phyloP scores from a whole-genome alignment of 164 flowering plant species.

The Euptelea pleiosperma region DNA sequence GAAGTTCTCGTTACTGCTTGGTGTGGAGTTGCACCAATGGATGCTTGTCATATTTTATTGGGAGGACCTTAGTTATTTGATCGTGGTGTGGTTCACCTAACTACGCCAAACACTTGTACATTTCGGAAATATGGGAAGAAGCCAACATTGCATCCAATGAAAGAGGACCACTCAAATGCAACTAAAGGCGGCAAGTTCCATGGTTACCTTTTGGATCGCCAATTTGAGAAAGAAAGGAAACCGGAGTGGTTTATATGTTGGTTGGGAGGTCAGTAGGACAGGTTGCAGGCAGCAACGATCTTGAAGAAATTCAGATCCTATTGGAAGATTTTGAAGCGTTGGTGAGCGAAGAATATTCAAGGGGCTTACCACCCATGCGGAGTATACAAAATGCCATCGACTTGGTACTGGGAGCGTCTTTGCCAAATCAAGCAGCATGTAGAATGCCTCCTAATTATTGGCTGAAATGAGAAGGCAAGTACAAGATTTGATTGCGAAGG shows the following conservation, averaged over 20 bases:
- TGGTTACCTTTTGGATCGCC: not conserved
- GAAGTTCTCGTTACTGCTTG: not conserved
- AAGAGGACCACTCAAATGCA: not conserved
- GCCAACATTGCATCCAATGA: not conserved
- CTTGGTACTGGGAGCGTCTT: not conserved
- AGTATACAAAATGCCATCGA: constrained; percentile 9
- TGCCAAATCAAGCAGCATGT: constrained; percentile 6
- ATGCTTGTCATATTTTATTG: not conserved
- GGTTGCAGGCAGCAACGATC: not conserved
- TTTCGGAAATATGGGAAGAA: not conserved
- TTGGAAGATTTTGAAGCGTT: not conserved
- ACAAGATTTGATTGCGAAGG: constrained; percentile 5
- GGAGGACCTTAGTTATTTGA: not conserved
- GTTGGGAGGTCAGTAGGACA: not conserved
- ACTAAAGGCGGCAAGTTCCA: not conserved
- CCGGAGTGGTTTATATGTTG: not conserved
- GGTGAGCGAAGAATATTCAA: not conserved
- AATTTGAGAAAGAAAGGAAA: not conserved
- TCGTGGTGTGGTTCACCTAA: not conserved
- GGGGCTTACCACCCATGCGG: constrained; percentile 3
- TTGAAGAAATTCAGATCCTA: too few relatives aligned
- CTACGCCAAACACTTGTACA: not conserved
- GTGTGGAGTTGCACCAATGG: not conserved
- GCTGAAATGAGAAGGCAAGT: constrained; percentile 4
- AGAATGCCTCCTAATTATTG: not conserved